These are phyloP conservation scores for Microbotryum lychnidis-dioicae DNA, from an alignment of 1,284 basidiomycete genomes.

Conservation along the genomic window DNA sequence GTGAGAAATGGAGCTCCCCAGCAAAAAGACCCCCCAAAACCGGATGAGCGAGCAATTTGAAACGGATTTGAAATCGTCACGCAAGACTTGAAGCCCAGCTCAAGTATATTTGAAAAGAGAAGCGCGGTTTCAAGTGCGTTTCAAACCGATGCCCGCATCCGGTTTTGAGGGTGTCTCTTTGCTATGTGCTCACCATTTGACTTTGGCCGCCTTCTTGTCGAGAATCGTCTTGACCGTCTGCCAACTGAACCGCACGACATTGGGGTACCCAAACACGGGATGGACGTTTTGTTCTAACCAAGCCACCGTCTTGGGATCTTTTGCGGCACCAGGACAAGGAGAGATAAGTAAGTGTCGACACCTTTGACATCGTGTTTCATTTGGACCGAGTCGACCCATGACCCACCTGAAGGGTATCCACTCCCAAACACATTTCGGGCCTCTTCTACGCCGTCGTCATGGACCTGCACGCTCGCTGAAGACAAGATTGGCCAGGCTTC, in stretches of 20 bases:
- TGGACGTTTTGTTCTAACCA: conserved; percentile 74
- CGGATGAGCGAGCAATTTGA: too few species aligned
- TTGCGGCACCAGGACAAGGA: conserved; percentile 1
- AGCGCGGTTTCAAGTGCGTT: too few species aligned
- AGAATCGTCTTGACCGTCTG: conserved; percentile 80
- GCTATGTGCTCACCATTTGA: conserved; percentile 59
- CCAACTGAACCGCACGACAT: conserved; percentile 90
- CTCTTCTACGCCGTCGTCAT: conserved; percentile 8
- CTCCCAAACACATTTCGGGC: conserved; percentile 50
- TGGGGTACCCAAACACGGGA: conserved; percentile 86
- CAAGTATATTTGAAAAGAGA: too few species aligned
- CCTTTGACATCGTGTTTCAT: neutral
- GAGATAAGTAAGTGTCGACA: neutral
- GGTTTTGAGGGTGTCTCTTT: too few species aligned
- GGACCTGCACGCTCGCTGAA: conserved; percentile 22
- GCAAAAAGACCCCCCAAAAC: too few species aligned
- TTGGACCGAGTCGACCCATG: neutral
- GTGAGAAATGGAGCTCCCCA: neutral
- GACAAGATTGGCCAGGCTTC: conserved; percentile 63
- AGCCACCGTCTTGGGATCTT: conserved; percentile 84
- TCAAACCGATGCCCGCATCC: too few species aligned
- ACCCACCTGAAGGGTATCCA: conserved; percentile 77
- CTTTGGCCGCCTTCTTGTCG: conserved; percentile 66
- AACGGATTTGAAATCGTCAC: too few species aligned
- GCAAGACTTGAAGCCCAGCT: too few species aligned